A percentile compares a stretch with the other conserved stretches of the same genome.
Conservation (phyloP, 192 early-diverging fungal genomes). For the Phlyctochytrium planicorne region DNA sequence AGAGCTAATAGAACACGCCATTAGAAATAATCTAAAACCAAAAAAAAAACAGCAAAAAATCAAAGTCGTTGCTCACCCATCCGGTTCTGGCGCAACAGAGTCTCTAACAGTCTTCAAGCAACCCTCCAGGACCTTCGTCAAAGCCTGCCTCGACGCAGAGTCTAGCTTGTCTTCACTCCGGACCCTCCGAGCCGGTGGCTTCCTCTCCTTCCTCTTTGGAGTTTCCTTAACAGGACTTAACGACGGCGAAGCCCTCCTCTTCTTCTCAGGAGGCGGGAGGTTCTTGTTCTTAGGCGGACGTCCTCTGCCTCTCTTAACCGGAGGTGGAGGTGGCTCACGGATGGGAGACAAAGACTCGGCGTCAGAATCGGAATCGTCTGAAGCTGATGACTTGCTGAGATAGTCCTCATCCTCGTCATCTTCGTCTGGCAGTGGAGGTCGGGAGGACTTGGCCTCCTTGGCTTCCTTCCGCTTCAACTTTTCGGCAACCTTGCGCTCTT, state of each 20-base stretch:
- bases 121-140: constrained; percentile 56
- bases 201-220: constrained; percentile 31
- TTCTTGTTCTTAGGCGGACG: constrained; percentile 15
- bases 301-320: constrained; percentile 7
- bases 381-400: constrained; percentile 31
- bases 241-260: too few species aligned
- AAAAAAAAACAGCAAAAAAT: background rate
- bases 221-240: constrained; percentile 5
- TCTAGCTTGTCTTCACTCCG: constrained; percentile 53
- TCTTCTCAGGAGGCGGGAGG: too few species aligned
- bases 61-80: constrained; percentile 18
- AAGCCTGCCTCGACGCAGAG: constrained; percentile 48
- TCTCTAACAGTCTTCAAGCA: constrained; percentile 66
- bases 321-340: background rate
- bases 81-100: constrained; percentile 41
- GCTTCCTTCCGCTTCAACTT: constrained; percentile 67
- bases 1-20: constrained; percentile 10
- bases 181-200: constrained; percentile 27
- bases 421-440: constrained; percentile 1
- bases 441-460: constrained; percentile 33
- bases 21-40: background rate
- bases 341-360: background rate
- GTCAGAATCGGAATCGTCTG: constrained; percentile 20
- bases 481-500: constrained; percentile 40
- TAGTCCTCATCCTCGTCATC: constrained; percentile 38